A percentile compares a stretch with the other conserved stretches of the same genome.
These are phyloP conservation scores for Chrysophaeum taylorii DNA, from an alignment of 352 stramenopile species.

Conservation along the genomic window DNA sequence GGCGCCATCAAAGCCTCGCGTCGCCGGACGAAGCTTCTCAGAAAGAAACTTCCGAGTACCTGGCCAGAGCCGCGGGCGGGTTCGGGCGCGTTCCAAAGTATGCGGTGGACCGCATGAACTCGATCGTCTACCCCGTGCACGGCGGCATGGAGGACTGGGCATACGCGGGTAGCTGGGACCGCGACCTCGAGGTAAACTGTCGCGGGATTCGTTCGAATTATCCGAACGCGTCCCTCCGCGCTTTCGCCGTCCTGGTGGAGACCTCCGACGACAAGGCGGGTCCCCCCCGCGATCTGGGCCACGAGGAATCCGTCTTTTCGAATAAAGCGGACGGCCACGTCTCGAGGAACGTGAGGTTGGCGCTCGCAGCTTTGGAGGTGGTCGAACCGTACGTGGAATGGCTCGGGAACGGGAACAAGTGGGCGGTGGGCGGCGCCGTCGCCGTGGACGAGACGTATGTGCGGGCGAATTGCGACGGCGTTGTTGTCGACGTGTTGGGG, in stretches of 20 bases:
- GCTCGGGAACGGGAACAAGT: constrained; percentile 22
- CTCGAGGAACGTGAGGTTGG: constrained; percentile 82
- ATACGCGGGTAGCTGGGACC: constrained; percentile 78
- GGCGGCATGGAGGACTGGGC: constrained; percentile 97
- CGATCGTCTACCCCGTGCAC: constrained; percentile 86
- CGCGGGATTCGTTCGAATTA: constrained; percentile 45
- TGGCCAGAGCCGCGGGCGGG: constrained; percentile 55
- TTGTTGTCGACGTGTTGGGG: constrained; percentile 37
- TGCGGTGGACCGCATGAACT: constrained; percentile 78
- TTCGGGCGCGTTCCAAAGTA: constrained; percentile 63
- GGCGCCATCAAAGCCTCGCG: constrained; percentile 29
- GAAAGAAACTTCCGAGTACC: constrained; percentile 36
- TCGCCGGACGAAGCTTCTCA: constrained; percentile 62
- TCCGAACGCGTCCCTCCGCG: constrained; percentile 76
- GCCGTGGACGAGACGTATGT: constrained; percentile 41
- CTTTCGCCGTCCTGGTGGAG: constrained; percentile 92
- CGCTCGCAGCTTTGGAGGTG: constrained; percentile 83
- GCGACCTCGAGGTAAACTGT: constrained; percentile 63
- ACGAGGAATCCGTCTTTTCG: not conserved
- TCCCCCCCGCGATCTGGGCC: not conserved
- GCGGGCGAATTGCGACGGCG: no score
- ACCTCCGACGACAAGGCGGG: constrained; percentile 71
- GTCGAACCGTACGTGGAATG: constrained; percentile 75
- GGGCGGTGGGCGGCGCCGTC: constrained; percentile 45
- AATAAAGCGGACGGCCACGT: constrained; percentile 68